Base-by-base conservation (phyloP, 2,329 filamentous ascomycete genomes). In the Botrytis elliptica region DNA sequence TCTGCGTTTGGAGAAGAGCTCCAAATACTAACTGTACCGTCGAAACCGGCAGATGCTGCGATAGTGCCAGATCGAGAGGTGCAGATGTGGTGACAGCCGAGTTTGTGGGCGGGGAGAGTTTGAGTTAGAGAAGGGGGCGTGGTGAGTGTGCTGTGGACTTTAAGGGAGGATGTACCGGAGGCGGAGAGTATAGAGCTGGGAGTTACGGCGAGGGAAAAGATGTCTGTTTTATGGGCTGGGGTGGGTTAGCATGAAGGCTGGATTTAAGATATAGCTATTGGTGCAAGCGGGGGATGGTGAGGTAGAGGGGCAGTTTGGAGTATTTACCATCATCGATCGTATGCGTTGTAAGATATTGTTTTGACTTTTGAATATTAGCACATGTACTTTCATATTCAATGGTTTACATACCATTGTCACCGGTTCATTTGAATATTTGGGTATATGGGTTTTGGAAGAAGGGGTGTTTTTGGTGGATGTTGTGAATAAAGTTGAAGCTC, bases 271-370 rank as follows among this genome's bases (percentile, higher is more conserved):
- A 14, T 33, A 4, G 33, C 14, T 44, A 16, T 25, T 18, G 44
- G 40, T 38, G 44, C 62, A 42, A 59, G 71, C 59, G 18, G 74
- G 12, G 22, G 3, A 55, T 36, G 12, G 33, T 20, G 60, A 12
- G 40, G n/a, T 40, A 33, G 65, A 57, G 66, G 65, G 64, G 64
- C 22, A 52, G 29, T 33, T 22, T 20, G 16, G 20, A 25, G 75
- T 72, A 81, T 85, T 82, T 82, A 93, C 93, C 94, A 85, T 94
- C 89, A 82, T 97, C 93, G 82, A 97, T 89, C 62, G 94, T 95
- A 83, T 97, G 93, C 78, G 92, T 92, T 80, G 95, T 97, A 76
- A 99, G 89, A 83, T 98, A 99, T 91, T 98, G 96, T 86, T 98
- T 98, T 73, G 96, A 99, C 96, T 98, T 75, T 1, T 74, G n/a